These are phyloP conservation scores for Podospora comata DNA, from an alignment of 495 filamentous ascomycete species.

Conservation along the genomic window DNA sequence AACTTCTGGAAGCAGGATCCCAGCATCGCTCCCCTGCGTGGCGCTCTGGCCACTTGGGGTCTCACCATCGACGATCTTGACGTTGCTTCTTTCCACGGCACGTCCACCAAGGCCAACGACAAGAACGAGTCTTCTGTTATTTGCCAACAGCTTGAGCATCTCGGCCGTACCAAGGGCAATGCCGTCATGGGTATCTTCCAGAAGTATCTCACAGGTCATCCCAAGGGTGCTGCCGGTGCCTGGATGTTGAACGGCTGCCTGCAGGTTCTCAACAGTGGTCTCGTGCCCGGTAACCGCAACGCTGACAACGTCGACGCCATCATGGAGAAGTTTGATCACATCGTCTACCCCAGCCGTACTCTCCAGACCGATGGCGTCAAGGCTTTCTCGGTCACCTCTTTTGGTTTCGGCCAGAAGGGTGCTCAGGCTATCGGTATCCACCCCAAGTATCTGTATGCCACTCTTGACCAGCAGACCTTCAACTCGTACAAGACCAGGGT, in stretches of 20 bases:
- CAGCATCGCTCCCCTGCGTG: constrained; percentile 89
- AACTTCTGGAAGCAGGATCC: constrained; percentile 97
- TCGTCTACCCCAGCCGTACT: constrained; percentile 90
- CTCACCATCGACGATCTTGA: constrained; percentile 94
- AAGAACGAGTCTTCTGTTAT: constrained; percentile 99
- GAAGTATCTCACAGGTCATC: constrained; percentile 97
- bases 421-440: constrained; percentile 96
- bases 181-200: constrained; percentile 97
- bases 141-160: constrained; percentile 92
- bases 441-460: constrained; percentile 90
- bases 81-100: constrained; percentile 98
- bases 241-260: constrained; percentile 99
- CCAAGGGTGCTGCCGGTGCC: constrained; percentile 97
- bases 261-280: constrained; percentile 86
- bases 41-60: constrained; percentile 94
- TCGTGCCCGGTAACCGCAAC: constrained; percentile 96
- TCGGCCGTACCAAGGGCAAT: constrained; percentile 94
- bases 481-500: constrained; percentile 82
- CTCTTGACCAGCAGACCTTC: constrained; percentile 84
- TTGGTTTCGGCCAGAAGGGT: constrained; percentile 99
- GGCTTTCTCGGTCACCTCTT: constrained; percentile 97
- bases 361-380: constrained; percentile 98
- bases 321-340: constrained; percentile 96
- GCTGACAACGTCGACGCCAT: constrained; percentile 95
- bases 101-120: constrained; percentile 96